Evolutionary conservation across 148 eudicot genomes (phyloP), one percentile per base, ranked within the genome.

Genomic region (Rhododendron kiyosumense): DNA sequence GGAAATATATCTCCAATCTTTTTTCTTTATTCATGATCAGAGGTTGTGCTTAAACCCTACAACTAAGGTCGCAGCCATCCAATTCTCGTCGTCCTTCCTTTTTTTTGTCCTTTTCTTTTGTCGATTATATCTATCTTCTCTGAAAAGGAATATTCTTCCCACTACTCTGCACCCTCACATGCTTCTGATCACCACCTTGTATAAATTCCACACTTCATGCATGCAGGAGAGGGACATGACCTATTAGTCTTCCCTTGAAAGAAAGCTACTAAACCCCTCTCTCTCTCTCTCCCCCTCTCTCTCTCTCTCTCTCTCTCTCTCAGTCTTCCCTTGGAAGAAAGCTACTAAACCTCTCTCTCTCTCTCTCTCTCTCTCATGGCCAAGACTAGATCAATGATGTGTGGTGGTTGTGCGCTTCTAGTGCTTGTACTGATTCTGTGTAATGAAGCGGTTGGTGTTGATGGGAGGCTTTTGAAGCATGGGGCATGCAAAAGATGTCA

Each of bases 141-240:
- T 83, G 83, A 38, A 22, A 20, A 1, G 75, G 88, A 86, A 86
- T 84, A 54, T 54, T 63, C 26, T 82, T 88, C 81, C 86, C 84
- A 65, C 90, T 69, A 54, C 20, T 20, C 7, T 20, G 87, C 85
- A 85, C 73, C 32, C 76, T 67, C 84, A 46, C 59, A 36, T 52
- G 22, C 82, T 12, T 79, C 41, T 74, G 22, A 15, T 52, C 28
- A 36, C 26, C 20, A 10, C 84, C 26, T 88, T 63, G 5, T 84
- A 87, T 87, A 87, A 67, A 84, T 81, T 38, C 84, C 74, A 80
- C 84, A 74, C 51, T 81, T 81, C 20, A 54, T 51, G 22, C 63
- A 57, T 61, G 57, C 17, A 54, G 24, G 28, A 63, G 30, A 30
- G 7, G 36, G 36, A 69, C 18, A 28, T 26, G 5, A 54, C 59